phyloP scores from a whole-genome alignment of 768 basidiomycete species.

The Amanita pallidorosea region DNA sequence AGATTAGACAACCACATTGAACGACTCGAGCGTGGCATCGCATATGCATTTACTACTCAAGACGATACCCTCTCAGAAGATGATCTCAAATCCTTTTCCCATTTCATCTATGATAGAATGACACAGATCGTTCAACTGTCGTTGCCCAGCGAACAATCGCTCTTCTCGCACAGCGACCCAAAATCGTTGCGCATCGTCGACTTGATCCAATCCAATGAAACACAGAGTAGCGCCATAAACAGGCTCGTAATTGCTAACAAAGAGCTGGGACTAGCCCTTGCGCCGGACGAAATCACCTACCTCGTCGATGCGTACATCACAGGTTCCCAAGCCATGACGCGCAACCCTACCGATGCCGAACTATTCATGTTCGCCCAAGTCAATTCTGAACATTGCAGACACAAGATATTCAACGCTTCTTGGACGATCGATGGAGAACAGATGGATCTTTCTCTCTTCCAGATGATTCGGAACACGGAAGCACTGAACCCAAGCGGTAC shows the following conservation, averaged over 20 bases:
- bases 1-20: slow-evolving; percentile 62
- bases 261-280: slow-evolving; percentile 82
- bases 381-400: slow-evolving; percentile 99
- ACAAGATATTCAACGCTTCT: slow-evolving; percentile 98
- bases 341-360: slow-evolving; percentile 94
- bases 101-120: slow-evolving; percentile 92
- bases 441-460: slow-evolving; percentile 71
- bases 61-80: slow-evolving; percentile 30
- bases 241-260: slow-evolving; percentile 71
- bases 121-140: slow-evolving; percentile 66
- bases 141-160: slow-evolving; percentile 41
- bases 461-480: slow-evolving; percentile 97
- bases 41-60: slow-evolving; percentile 48
- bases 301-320: slow-evolving; percentile 81
- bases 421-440: slow-evolving; percentile 79
- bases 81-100: slow-evolving; percentile 44
- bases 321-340: slow-evolving; percentile 51
- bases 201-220: slow-evolving; percentile 25
- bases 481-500: slow-evolving; percentile 64
- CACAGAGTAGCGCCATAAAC: slow-evolving; percentile 36
- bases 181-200: slow-evolving; percentile 64
- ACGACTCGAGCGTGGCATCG: slow-evolving; percentile 79
- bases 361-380: slow-evolving; percentile 99
- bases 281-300: slow-evolving; percentile 84
- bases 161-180: slow-evolving; percentile 55